Evolutionary conservation across 2,329 filamentous ascomycete genomes (phyloP), one percentile per base, ranked within the genome.

Genomic region (Daldinia sp.): DNA sequence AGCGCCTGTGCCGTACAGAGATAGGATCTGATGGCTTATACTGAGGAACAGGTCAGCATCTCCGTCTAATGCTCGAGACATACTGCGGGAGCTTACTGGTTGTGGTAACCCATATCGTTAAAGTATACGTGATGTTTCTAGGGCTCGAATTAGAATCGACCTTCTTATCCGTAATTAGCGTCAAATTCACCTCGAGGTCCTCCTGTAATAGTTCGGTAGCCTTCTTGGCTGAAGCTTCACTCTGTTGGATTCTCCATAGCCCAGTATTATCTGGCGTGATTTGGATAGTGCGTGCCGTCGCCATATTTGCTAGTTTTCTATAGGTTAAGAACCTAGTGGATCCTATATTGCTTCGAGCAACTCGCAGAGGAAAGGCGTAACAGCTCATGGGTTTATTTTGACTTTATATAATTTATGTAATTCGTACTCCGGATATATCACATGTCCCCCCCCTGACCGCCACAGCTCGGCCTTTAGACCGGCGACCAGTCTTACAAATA

Each of bases 61-160:
- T 35, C 10, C 11, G 5, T 34, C 17, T 17, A 6, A 19, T 7
- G 3, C 37, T 21, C n/a, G 39, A 10, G 2, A 3, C n/a, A 25
- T 15, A 32, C 23, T 3, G 51, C n/a, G 4, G 4, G 35, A 5
- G 4, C 74, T 71, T 78, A 83, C 92, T 97, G 93, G 74, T 97
- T 92, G 72, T 97, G 94, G 66, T 90, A 96, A 0, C 90, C 90
- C 1, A 76, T 72, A 0, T 83, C 63, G 64, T 95, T 96, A 82
- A 93, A 96, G 78, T 90, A 96, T 60, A 93, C 89, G 73, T 96
- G 91, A 70, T 93, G 86, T 30, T 78, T 78, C 78, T 82, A 52
- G 10, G 11, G 29, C 2, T 17, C 10, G 13, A 11, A 21, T 61
- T 25, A n/a, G n/a, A n/a, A n/a, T n/a, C n/a, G n/a, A n/a, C n/a